Base-by-base conservation (phyloP, 495 filamentous ascomycete species). In the Gamarada debralockiae region DNA sequence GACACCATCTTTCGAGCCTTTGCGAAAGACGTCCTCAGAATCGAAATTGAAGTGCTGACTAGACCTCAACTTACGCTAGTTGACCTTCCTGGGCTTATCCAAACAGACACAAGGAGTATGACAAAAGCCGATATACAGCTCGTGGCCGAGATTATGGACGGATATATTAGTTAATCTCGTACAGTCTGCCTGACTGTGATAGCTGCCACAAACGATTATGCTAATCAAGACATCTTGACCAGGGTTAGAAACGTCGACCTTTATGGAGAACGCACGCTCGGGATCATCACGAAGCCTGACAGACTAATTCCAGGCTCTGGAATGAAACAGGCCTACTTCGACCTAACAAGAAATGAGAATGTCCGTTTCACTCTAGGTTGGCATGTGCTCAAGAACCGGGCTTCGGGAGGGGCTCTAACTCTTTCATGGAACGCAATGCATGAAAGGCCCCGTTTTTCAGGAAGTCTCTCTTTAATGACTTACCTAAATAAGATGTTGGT, bases 341-440 rank as follows among this genome's bases (percentile, higher is more conserved):
- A 74, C 0, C 66, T 87, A 0, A 73, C 82, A 0, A 62, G 67
- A 23, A 91, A 90, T 53, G 68, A 78, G 24, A 77, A 89, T 45
- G 67, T 84, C 14, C 64, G 62, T 21, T 79, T 91, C 42, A 68
- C 75, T 20, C 75, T 89, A 2, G 86, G 84, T 3, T 90, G 83
- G 84, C 83, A 89, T 64, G 77, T 84, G 2, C 62, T 92, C 20
- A 77, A 77, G 7, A 89, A 88, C 55, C 71, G 78, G 2, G 62
- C 62, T 5, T 79, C 76, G 48, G 63, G 74, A 9, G 73, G 78
- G 24, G 72, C 2, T 39, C 68, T 14, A 65, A 42, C 20, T 65
- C 65, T 0, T 62, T 73, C 6, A 53, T 48, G 1, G 64, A 76
- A 24, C 65, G 77, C 0, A 70, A 79, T 44, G 44, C 40, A 0